These are phyloP conservation scores for Colletotrichum sp. DNA, from an alignment of 2,329 filamentous ascomycete genomes.

Conservation along the genomic window DNA sequence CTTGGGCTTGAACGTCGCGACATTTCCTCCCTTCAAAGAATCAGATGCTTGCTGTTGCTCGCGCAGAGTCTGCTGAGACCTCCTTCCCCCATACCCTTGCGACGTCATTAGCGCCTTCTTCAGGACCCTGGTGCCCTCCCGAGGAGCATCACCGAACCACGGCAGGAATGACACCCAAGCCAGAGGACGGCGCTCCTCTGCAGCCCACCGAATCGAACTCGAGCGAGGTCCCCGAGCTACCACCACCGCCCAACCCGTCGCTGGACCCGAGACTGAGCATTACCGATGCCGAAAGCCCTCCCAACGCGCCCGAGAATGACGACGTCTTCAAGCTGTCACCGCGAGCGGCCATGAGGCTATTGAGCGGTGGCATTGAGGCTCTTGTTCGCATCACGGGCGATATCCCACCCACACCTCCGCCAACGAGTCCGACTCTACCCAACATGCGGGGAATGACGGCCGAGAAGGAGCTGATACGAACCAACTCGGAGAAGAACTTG, in stretches of 20 bases:
- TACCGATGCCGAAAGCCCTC: conserved; percentile 27
- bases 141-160: not conserved
- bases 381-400: conserved; percentile 78
- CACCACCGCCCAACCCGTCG: conserved; percentile 48
- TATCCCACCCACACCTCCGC: conserved; percentile 79
- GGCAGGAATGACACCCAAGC: conserved; percentile 1
- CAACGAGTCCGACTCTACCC: conserved; percentile 66
- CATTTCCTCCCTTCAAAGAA: not conserved
- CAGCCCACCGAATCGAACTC: not conserved
- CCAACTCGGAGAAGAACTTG: conserved; percentile 61
- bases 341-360: conserved; percentile 76
- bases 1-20: not conserved
- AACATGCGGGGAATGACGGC: conserved; percentile 68
- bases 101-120: not conserved
- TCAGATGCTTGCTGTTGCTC: not conserved
- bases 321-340: conserved; percentile 78
- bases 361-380: conserved; percentile 75
- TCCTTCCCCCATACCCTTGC: not conserved
- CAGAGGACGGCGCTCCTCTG: conserved; percentile 23
- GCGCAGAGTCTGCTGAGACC: not conserved
- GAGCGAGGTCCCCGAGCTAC: conserved; percentile 36
- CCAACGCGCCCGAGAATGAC: conserved; percentile 46
- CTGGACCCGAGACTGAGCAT: conserved; percentile 39
- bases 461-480: conserved; percentile 66
- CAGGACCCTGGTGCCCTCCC: not conserved